phyloP scores from a whole-genome alignment of 1,284 basidiomycete genomes.

The Naganishia cerealis region DNA sequence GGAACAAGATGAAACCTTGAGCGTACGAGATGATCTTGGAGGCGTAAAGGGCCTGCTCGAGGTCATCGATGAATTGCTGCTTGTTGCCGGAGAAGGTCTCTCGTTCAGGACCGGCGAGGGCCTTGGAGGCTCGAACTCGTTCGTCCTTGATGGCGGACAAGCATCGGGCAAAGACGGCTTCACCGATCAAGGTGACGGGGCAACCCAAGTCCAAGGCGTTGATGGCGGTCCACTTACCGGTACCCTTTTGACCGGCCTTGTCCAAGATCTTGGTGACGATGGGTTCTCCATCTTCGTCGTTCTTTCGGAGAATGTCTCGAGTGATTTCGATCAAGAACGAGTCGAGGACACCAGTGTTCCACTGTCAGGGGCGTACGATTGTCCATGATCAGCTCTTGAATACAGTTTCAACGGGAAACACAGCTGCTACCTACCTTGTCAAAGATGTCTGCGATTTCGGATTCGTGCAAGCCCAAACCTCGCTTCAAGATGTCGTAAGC shows the following conservation, averaged over 20 bases:
- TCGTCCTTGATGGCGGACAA: conserved; percentile 97
- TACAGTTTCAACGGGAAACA: background rate
- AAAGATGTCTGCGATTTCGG: conserved; percentile 88
- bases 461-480: conserved; percentile 79
- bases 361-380: conserved; percentile 53
- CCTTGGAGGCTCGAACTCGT: conserved; percentile 87
- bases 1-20: conserved; percentile 99
- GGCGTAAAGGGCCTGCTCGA: conserved; percentile 98
- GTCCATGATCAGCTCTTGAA: conserved; percentile 34
- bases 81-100: conserved; percentile 96
- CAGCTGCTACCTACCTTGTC: conserved; percentile 54
- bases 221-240: conserved; percentile 99
- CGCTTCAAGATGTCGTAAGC: conserved; percentile 98
- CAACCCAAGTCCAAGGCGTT: conserved; percentile 94
- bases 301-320: conserved; percentile 89
- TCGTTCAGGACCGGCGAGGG: conserved; percentile 82
- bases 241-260: conserved; percentile 97
- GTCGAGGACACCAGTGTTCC: conserved; percentile 99
- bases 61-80: conserved; percentile 92
- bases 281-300: conserved; percentile 89
- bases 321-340: conserved; percentile 99
- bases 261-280: conserved; percentile 93
- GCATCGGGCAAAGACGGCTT: conserved; percentile 98
- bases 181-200: conserved; percentile 95
- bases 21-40: conserved; percentile 99